Conservation (phyloP, 1,284 basidiomycete genomes). For the Puccinia horiana region DNA sequence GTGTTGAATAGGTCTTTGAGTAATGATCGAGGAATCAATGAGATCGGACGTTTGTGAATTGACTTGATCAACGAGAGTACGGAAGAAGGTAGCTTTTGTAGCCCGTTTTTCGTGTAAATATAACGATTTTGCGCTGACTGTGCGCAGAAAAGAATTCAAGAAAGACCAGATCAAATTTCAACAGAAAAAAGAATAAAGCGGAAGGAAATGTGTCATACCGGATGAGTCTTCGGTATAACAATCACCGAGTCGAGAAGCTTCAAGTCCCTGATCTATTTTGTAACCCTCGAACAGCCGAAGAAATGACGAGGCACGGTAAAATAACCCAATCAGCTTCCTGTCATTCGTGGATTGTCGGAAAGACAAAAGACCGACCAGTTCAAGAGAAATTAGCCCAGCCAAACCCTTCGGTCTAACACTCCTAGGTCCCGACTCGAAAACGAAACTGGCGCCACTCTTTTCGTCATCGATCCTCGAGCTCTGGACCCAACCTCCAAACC, state of each 20-base stretch:
- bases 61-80: constrained; percentile 58
- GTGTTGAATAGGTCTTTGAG: constrained; percentile 53
- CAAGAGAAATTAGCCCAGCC: constrained; percentile 60
- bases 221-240: constrained; percentile 41
- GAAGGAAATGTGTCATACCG: constrained; percentile 27
- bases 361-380: constrained; percentile 58
- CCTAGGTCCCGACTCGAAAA: constrained; percentile 79
- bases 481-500: constrained; percentile 80
- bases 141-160: neutral
- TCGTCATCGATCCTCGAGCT: constrained; percentile 62
- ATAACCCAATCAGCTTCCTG: neutral
- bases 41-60: constrained; percentile 53
- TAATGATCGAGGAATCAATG: constrained; percentile 52
- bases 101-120: constrained; percentile 66
- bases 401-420: constrained; percentile 75
- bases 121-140: constrained; percentile 72
- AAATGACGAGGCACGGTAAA: neutral
- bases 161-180: neutral
- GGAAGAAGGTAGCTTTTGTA: constrained; percentile 64
- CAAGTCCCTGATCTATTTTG: constrained; percentile 35
- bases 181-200: neutral
- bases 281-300: neutral
- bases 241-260: constrained; percentile 36
- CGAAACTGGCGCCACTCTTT: constrained; percentile 58
- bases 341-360: neutral